A percentile compares a stretch with the other conserved stretches of the same genome.
These are phyloP conservation scores for Corylus avellana DNA, from an alignment of 306 rosid genomes.

Conservation along the genomic window DNA sequence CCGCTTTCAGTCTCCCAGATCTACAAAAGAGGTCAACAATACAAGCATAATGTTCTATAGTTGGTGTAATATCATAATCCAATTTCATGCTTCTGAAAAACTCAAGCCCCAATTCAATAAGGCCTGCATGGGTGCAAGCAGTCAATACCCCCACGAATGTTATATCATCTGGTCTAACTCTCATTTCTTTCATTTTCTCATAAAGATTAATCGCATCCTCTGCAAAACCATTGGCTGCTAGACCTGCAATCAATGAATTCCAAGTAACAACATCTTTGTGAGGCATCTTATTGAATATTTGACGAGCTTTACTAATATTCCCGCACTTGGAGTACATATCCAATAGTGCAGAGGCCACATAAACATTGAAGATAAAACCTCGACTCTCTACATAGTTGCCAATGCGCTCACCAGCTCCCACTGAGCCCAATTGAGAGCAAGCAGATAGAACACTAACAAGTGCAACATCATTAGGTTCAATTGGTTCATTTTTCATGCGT, in stretches of 20 bases:
- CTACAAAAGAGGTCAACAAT: constrained; percentile 8
- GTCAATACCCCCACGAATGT: constrained; percentile 8
- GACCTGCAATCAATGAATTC: constrained; percentile 3
- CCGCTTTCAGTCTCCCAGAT: constrained; percentile 4
- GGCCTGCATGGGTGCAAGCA: constrained; percentile 11
- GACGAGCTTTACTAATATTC: constrained; percentile 2
- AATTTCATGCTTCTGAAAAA: not conserved
- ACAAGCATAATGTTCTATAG: constrained; percentile 8
- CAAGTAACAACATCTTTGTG: constrained; percentile 8
- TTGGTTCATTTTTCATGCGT: not conserved
- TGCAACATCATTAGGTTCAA: not conserved
- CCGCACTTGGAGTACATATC: constrained; percentile 10
- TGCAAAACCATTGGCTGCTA: constrained; percentile 10
- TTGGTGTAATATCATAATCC: constrained; percentile 4
- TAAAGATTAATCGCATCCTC: not conserved
- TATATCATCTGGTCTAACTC: not conserved
- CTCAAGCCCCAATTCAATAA: constrained; percentile 2
- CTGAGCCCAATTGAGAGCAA: constrained; percentile 6
- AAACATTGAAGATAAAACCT: not conserved
- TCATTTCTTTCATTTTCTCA: not conserved
- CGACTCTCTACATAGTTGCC: not conserved
- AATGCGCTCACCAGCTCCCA: not conserved
- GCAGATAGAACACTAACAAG: constrained; percentile 11
- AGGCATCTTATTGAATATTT: constrained; percentile 1
- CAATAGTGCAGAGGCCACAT: not conserved